These are phyloP conservation scores for Tolypocladium sp. DNA, from an alignment of 2,329 filamentous ascomycete species.

Conservation along the genomic window DNA sequence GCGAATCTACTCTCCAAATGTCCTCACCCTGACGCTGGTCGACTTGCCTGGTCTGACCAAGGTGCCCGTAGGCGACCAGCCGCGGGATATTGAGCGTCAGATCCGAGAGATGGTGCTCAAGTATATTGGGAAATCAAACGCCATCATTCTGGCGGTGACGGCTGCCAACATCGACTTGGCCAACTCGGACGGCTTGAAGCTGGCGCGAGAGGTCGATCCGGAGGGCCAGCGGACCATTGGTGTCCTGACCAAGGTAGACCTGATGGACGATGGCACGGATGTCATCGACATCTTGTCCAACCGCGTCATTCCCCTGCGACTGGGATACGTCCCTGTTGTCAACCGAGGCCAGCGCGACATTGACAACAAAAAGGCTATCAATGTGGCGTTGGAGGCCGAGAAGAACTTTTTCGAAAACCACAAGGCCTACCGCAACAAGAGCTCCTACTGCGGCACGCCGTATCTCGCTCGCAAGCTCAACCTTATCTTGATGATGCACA, in stretches of 20 bases:
- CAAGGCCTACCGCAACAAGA: conserved; percentile 98
- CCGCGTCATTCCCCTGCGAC: conserved; percentile 85
- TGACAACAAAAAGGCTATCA: conserved; percentile 94
- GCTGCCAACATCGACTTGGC: conserved; percentile 96
- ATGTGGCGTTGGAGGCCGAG: conserved; percentile 83
- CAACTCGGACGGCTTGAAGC: conserved; percentile 94
- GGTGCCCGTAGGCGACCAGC: conserved; percentile 93
- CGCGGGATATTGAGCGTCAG: conserved; percentile 91
- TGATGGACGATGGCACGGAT: conserved; percentile 98
- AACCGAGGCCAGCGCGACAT: conserved; percentile 98
- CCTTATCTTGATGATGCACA: conserved; percentile 99
- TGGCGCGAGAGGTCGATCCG: conserved; percentile 92
- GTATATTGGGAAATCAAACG: conserved; percentile 97
- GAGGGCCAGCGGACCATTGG: conserved; percentile 97
- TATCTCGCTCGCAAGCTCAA: conserved; percentile 96
- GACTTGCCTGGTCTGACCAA: conserved; percentile 95
- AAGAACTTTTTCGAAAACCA: conserved; percentile 98
- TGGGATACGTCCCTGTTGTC: conserved; percentile 95
- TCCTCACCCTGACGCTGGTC: conserved; percentile 91
- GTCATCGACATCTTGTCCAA: conserved; percentile 98
- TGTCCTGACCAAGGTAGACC: conserved; percentile 95
- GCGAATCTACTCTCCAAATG: conserved; percentile 96
- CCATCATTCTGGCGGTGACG: conserved; percentile 93
- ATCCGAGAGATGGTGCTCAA: conserved; percentile 98
- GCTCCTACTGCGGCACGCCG: conserved; percentile 94